A percentile compares a stretch with the other conserved stretches of the same genome.
phyloP scores from a whole-genome alignment of 1,284 basidiomycete genomes.

The Anthracocystis panici-leucophaei region DNA sequence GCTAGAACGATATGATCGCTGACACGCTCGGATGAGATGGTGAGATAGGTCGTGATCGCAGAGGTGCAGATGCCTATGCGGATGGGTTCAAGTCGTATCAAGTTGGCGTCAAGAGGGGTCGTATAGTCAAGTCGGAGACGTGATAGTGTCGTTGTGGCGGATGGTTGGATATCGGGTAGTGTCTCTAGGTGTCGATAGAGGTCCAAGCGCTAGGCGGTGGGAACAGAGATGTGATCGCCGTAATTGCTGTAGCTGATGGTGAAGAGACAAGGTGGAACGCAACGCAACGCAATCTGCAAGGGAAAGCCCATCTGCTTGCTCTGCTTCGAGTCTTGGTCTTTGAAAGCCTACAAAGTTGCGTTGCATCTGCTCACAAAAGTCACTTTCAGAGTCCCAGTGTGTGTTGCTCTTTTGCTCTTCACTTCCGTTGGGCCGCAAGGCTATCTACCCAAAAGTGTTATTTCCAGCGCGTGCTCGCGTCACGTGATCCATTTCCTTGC shows the following conservation, averaged over 20 bases:
- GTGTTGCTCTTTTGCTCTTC: neutral
- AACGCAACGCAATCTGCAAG: slow-evolving; percentile 11
- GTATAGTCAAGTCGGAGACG: neutral
- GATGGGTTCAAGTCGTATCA: neutral
- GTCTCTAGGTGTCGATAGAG: neutral
- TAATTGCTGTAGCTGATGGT: neutral
- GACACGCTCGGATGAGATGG: neutral
- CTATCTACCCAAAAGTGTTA: neutral
- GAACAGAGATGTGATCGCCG: neutral
- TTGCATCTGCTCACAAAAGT: neutral
- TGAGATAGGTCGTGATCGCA: neutral
- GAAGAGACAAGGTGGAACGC: neutral
- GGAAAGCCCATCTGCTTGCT: slow-evolving; percentile 3
- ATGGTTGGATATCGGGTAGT: neutral
- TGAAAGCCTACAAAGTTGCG: neutral
- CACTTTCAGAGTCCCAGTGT: neutral
- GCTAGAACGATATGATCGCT: neutral
- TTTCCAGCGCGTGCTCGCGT: slow-evolving; percentile 5
- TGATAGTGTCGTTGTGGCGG: neutral
- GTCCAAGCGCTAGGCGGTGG: neutral
- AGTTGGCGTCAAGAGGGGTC: neutral
- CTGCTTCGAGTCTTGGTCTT: neutral
- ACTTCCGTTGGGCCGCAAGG: neutral
- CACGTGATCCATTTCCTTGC: slow-evolving; percentile 2
- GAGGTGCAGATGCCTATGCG: too few species aligned